These are phyloP conservation scores for Elongisporangium anandrum DNA, from an alignment of 352 stramenopile genomes.

Conservation along the genomic window DNA sequence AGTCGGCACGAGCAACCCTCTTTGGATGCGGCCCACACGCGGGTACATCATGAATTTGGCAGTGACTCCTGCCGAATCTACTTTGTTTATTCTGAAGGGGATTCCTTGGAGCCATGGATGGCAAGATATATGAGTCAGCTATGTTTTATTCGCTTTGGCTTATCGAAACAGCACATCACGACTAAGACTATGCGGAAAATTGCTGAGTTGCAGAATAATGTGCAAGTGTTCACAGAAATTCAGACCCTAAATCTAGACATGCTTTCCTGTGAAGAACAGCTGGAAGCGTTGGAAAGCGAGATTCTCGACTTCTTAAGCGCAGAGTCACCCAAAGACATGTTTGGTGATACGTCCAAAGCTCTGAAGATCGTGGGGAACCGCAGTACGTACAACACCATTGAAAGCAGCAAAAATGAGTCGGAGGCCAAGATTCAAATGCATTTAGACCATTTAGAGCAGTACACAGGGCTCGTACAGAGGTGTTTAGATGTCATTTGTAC, in stretches of 20 bases:
- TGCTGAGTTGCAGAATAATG: slow-evolving; percentile 21
- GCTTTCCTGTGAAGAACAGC: slow-evolving; percentile 47
- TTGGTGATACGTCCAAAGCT: slow-evolving; percentile 39
- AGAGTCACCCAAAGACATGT: slow-evolving; percentile 31
- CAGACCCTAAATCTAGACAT: slow-evolving; percentile 39
- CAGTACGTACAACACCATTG: slow-evolving; percentile 37
- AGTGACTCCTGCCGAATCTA: slow-evolving; percentile 41
- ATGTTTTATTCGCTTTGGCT: slow-evolving; percentile 37
- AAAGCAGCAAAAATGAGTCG: slow-evolving; percentile 34
- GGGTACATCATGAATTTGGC: slow-evolving; percentile 20
- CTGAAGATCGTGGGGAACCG: slow-evolving; percentile 60
- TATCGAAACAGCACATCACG: slow-evolving; percentile 28
- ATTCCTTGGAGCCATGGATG: slow-evolving; percentile 32
- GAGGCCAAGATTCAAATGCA: slow-evolving; percentile 30
- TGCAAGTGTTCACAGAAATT: slow-evolving; percentile 45
- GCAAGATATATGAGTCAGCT: slow-evolving; percentile 32
- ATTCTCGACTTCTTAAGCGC: slow-evolving; percentile 55
- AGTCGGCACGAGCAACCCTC: not conserved
- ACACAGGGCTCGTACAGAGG: slow-evolving; percentile 20
- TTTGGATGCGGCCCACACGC: not conserved
- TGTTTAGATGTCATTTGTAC: slow-evolving; percentile 27
- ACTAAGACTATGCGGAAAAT: slow-evolving; percentile 24
- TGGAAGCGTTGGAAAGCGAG: slow-evolving; percentile 51
- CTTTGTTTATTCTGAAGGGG: slow-evolving; percentile 38
- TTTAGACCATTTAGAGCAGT: slow-evolving; percentile 13